Base-by-base conservation (phyloP, 2,329 filamentous ascomycete species). In the Sporothrix mexicana region DNA sequence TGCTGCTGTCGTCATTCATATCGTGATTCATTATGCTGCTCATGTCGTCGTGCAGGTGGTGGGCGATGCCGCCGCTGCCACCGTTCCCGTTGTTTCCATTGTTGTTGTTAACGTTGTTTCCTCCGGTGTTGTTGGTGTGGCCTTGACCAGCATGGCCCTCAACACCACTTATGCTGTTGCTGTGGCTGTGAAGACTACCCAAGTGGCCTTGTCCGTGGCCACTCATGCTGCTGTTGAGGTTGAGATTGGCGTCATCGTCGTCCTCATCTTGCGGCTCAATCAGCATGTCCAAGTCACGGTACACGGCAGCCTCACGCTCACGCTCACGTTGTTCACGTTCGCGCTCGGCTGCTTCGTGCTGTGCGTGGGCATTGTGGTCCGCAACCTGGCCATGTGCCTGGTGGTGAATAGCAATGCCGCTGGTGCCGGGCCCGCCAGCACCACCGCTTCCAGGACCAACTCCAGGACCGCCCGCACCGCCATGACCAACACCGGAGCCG, bases 281-380 rank as follows among this genome's bases (percentile, higher is more conserved):
- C 72, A 88, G 75, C 85, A 87, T 86, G 61, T 87, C 85, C 74
- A 87, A 75, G 71, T 88, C 86, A 17, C 82, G 80, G 53, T 87
- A 85, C 43, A 86, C 83, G 0, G 73, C 75, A 1, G 83, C 80
- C 53, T 84, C 82, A 10, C 83, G 80, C 59, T 84, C 82, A 7
- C 83, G 80, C 2, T 81, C 82, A 36, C 30, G 30, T 7, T 36
- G 30, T 36, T 36, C 30, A 7, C 30, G 30, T 36, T 84, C 82
- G 8, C 83, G 80, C 2, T 81, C 82, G 12, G 81, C 77, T 49
- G 79, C 77, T 12, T 79, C 78, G 53, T 77, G 77, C 15, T 73
- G 71, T 12, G 30, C 43, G 55, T 69, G 55, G 30, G 66, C 66
- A 15, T 55, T 68, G 47, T 68, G 66, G n/a, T 72, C 57, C 45